Evolutionary conservation across 2,329 filamentous ascomycete species (phyloP), one percentile per base, ranked within the genome.

Genomic region (Dactylellina leptospora): DNA sequence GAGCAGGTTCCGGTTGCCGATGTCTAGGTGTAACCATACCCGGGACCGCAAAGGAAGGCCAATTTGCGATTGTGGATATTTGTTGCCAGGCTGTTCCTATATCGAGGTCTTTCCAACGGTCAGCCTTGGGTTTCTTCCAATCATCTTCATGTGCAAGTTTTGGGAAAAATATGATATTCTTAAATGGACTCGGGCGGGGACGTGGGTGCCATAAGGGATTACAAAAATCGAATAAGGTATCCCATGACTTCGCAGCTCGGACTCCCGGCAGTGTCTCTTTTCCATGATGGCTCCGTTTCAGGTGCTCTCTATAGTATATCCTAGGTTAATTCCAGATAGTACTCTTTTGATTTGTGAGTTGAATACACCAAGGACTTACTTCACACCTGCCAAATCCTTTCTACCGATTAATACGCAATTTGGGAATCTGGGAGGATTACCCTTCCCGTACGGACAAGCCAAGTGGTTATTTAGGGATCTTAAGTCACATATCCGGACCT

Each of bases 391-490:
- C 13, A 60, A 23, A 33, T 69, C 47, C 13, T 60, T 69, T 10
- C 63, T 44, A 16, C 45, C 54, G 23, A 69, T 69, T 5, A 53
- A 23, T 9, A 69, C 4, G 25, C 63, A 69, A 3, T 42, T 27
- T 11, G 60, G 11, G 27, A 60, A 42, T 6, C 16, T 30, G 2
- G 36, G 13, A 2, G 63, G 63, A n/a, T 69, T 47, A 1, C 16
- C 63, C n/a, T 54, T 69, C 20, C 54, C 54, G 20, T 60, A 69
- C 6, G 63, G 63, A 27, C 63, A 69, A 16, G 63, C 63, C 5
- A 69, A n/a, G 25, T 54, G 44, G 4, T 47, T 54, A 38, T 33
- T 50, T 16, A 69, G 20, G 13, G 63, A 53, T 53, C 28, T 53
- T 16, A 50, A 20, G 2, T 27, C 38, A 6, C 28, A 30, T 38